phyloP scores from a whole-genome alignment of 177 flowering plant genomes.

The Vitis hybrid region DNA sequence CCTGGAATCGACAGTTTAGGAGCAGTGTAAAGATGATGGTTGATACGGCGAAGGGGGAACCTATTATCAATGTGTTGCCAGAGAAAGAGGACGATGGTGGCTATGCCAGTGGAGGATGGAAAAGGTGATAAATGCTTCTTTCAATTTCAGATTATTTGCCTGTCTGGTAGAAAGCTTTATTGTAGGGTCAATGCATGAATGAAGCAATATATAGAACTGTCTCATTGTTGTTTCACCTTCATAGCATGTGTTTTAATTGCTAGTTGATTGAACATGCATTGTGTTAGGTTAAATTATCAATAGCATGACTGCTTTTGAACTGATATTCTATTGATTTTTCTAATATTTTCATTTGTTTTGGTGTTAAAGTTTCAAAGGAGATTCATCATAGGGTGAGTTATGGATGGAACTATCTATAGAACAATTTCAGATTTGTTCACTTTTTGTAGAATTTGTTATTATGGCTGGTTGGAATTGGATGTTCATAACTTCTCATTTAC shows the following conservation, averaged over 20 bases:
- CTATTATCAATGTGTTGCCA: slow-evolving; percentile 32
- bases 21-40: slow-evolving; percentile 62
- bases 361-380: too few relatives aligned
- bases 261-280: not conserved
- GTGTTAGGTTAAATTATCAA: not conserved
- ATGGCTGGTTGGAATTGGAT: too few relatives aligned
- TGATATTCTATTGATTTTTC: too few relatives aligned
- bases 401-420: too few relatives aligned
- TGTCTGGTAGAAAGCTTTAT: not conserved
- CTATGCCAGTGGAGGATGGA: slow-evolving; percentile 76
- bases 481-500: too few relatives aligned
- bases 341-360: too few relatives aligned
- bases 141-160: not conserved
- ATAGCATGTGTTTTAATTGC: not conserved
- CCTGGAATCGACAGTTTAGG: slow-evolving; percentile 26
- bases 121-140: slow-evolving; percentile 47
- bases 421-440: too few relatives aligned
- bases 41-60: slow-evolving; percentile 39
- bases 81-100: slow-evolving; percentile 68
- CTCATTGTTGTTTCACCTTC: not conserved
- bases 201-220: not conserved
- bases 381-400: too few relatives aligned
- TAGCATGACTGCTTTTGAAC: too few relatives aligned
- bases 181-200: not conserved
- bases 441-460: too few relatives aligned